Evolutionary conservation across 768 basidiomycete species (phyloP), one percentile per base, ranked within the genome.

Genomic region (Candolleomyces efflorescens): DNA sequence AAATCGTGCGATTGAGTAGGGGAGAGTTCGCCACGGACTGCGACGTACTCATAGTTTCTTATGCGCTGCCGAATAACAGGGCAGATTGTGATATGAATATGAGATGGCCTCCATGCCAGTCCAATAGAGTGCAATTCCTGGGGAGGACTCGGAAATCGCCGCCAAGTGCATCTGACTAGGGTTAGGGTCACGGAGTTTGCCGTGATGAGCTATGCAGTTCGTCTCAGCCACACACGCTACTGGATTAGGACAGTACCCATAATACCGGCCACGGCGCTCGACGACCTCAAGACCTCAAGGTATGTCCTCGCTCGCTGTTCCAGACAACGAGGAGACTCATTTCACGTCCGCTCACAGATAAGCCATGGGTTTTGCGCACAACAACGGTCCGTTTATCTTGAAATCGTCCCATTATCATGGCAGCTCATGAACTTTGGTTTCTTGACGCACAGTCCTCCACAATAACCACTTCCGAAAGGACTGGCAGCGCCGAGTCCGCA

Each of bases 381-480:
- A 89, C 77, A 90, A 90, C 84, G 87, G 86, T 87, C 45, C 67
- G 83, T 72, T 47, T n/a, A 32, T 11, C 50, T 47, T 20, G 23
- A 50, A 53, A 48, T 56, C 26, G 53, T 43, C 22, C 32, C 22
- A 43, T 24, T 36, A 53, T 37, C 38, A 63, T 46, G 53, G 13
- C 11, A 41, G 13, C 56, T 48, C 60, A 56, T 59, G 32, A 62
- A 49, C 58, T 61, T 54, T 50, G 47, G 23, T 49, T 45, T 44
- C 37, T 63, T 23, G 45, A 4, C 5, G 26, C 22, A 32, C 48
- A 90, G 92, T 91, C 79, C 91, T 96, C 75, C 94, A 86, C 78
- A 83, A 75, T 67, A 94, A 94, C 77, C 94, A 97, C 74, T 94
- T 94, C 85, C 92, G 86, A 81, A 98, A 98, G 87, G 95, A 98